Evolutionary conservation across 176 grass and related monocot species (phyloP).

Genomic region (Aegilops speltoides): DNA sequence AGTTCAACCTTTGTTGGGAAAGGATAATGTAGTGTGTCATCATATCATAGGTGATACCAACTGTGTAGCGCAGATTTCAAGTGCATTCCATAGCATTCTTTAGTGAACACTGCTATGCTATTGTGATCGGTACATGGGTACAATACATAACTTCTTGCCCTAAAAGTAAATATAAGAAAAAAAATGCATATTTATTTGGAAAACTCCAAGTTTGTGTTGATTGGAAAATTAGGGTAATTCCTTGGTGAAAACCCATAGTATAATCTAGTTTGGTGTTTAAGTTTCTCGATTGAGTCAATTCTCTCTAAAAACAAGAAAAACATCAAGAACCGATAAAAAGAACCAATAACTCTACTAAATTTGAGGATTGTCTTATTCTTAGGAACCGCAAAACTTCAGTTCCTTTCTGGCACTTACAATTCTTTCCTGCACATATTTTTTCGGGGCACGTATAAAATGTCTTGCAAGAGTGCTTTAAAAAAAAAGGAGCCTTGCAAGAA

Average conservation of each 20-base stretch:
- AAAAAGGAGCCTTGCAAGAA: neutral
- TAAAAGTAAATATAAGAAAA: neutral
- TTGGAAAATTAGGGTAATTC: neutral
- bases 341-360: constrained; percentile 8
- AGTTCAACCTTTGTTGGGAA: constrained; percentile 13
- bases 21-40: neutral
- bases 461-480: neutral
- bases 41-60: constrained; percentile 10
- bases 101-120: too few species aligned
- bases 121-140: neutral
- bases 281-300: neutral
- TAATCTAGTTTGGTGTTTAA: neutral
- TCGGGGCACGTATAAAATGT: neutral
- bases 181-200: neutral
- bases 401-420: neutral
- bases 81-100: neutral
- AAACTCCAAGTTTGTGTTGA: neutral
- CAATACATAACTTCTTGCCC: neutral
- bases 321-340: neutral
- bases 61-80: neutral
- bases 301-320: neutral
- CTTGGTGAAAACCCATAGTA: neutral
- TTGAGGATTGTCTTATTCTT: neutral
- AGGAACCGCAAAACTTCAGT: neutral
- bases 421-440: too few species aligned